Percentiles rank a stretch among this genome's conserved stretches.
These are phyloP conservation scores for Amanita inopinata DNA, from an alignment of 768 basidiomycete species.

Conservation along the genomic window DNA sequence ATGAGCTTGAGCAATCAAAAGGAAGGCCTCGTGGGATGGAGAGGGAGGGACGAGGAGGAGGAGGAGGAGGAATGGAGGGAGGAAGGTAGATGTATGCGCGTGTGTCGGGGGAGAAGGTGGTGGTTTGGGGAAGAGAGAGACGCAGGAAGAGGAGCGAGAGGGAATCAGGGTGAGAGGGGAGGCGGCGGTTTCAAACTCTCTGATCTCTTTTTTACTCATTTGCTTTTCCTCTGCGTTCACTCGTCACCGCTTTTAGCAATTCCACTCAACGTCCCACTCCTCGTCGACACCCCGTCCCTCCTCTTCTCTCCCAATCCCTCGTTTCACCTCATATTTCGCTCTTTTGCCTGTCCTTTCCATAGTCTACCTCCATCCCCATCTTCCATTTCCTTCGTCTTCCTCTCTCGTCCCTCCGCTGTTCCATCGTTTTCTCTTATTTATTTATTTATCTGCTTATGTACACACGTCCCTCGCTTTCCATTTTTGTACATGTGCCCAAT, in stretches of 20 bases:
- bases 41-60: slow-evolving; percentile 9
- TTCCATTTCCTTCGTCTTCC: slow-evolving; percentile 9
- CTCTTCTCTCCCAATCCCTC: slow-evolving; percentile 8
- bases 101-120: too few relatives aligned
- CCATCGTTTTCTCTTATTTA: background rate
- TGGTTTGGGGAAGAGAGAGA: slow-evolving; percentile 1
- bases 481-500: background rate
- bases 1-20: slow-evolving; percentile 5
- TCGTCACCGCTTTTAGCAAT: slow-evolving; percentile 19
- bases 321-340: slow-evolving; percentile 11
- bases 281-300: slow-evolving; percentile 3
- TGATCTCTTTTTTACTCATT: slow-evolving; percentile 24
- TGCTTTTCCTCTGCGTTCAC: slow-evolving; percentile 21
- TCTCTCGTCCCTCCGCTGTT: background rate
- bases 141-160: slow-evolving; percentile 8
- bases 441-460: background rate
- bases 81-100: too few relatives aligned
- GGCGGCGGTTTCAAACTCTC: slow-evolving; percentile 21
- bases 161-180: slow-evolving; percentile 16
- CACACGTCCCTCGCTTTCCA: background rate
- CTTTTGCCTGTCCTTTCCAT: slow-evolving; percentile 18
- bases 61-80: slow-evolving; percentile 12
- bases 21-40: slow-evolving; percentile 3
- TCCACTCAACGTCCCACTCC: slow-evolving; percentile 6
- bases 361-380: slow-evolving; percentile 10